A percentile compares a stretch with the other conserved stretches of the same genome.
Conservation (phyloP, 495 filamentous ascomycete species). For the Clohesyomyces aquaticus region DNA sequence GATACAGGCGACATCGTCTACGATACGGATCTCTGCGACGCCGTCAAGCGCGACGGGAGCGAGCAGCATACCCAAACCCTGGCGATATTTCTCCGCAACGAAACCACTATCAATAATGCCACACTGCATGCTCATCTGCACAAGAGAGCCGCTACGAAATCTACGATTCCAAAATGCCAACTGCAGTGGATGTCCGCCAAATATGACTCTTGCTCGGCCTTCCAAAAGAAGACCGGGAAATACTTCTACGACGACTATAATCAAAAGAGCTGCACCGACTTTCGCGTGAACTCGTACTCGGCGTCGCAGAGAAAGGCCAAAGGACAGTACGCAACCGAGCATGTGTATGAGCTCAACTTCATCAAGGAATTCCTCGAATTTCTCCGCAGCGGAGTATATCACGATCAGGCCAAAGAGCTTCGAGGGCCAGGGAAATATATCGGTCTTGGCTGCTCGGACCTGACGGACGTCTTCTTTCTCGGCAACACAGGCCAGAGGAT, state of each 20-base stretch:
- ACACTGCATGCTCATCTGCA: slow-evolving; percentile 3
- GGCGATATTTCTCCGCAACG: slow-evolving; percentile 8
- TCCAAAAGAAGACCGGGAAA: slow-evolving; percentile 13
- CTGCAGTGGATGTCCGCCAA: neutral
- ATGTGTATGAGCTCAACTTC: slow-evolving; percentile 10
- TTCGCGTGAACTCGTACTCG: neutral
- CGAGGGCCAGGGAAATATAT: neutral
- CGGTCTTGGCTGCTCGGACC: neutral
- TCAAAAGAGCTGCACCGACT: slow-evolving; percentile 14
- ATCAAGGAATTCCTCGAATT: slow-evolving; percentile 16
- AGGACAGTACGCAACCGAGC: slow-evolving; percentile 8
- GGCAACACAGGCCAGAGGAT: neutral
- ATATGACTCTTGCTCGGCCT: slow-evolving; percentile 5
- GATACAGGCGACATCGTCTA: neutral
- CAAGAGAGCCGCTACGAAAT: neutral
- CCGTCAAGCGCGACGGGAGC: neutral
- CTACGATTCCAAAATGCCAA: neutral
- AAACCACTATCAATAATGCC: slow-evolving; percentile 6
- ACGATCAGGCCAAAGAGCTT: neutral
- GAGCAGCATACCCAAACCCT: neutral
- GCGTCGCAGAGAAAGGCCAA: slow-evolving; percentile 5
- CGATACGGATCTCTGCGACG: slow-evolving; percentile 10
- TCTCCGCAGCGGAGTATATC: neutral
- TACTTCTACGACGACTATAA: neutral
- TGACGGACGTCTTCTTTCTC: neutral